Conservation (phyloP, 73 alveolate species). For the Durusdinium trenchii region DNA sequence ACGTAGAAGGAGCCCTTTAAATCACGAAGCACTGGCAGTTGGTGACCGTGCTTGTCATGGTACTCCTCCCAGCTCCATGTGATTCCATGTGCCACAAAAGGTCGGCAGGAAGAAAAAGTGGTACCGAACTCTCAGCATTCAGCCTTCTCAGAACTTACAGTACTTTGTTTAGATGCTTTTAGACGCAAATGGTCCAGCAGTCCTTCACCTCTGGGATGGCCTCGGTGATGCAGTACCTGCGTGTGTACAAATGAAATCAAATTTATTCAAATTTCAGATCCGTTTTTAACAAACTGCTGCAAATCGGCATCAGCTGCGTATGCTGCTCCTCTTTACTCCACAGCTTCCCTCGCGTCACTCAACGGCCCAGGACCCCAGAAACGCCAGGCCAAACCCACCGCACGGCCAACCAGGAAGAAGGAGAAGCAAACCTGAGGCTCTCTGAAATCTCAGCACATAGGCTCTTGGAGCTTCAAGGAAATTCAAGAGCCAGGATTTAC, state of each 20-base stretch:
- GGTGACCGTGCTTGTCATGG: constrained; percentile 94
- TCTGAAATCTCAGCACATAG: background rate
- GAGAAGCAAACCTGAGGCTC: constrained; percentile 61
- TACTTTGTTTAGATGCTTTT: too few relatives aligned
- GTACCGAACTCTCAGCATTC: too few relatives aligned
- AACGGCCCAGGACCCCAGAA: constrained; percentile 90
- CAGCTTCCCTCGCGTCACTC: background rate
- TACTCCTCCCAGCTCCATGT: constrained; percentile 18
- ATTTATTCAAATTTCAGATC: background rate
- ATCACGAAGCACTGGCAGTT: constrained; percentile 92
- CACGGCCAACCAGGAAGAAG: constrained; percentile 64
- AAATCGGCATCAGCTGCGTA: background rate
- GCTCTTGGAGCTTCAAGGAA: background rate
- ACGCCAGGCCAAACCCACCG: constrained; percentile 91
- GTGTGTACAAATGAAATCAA: background rate
- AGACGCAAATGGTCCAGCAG: background rate
- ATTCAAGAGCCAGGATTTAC: background rate
- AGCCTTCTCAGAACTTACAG: too few relatives aligned
- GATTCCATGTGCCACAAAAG: too few relatives aligned
- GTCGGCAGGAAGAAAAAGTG: too few relatives aligned
- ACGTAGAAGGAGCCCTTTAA: constrained; percentile 92
- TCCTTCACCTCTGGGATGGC: constrained; percentile 93
- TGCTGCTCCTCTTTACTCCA: background rate
- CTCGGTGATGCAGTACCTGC: constrained; percentile 93
- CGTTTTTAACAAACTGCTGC: background rate